phyloP scores from a whole-genome alignment of 2,329 filamentous ascomycete genomes.

The Intubia oerlemansii region DNA sequence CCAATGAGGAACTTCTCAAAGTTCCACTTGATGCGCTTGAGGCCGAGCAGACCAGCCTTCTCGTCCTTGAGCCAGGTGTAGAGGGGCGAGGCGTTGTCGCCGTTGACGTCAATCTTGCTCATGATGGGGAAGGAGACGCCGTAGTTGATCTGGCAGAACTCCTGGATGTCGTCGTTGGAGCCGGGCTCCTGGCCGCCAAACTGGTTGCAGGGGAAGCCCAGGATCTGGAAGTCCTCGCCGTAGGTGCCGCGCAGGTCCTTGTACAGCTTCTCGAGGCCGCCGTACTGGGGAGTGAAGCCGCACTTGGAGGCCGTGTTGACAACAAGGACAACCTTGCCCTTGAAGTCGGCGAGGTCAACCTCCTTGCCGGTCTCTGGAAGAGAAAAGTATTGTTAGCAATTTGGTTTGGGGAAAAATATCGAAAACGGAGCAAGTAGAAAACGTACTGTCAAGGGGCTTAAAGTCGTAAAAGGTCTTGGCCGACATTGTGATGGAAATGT shows the following conservation, averaged over 20 bases:
- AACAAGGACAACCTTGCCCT: constrained; percentile 83
- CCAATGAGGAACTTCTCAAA: constrained; percentile 96
- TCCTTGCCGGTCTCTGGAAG: constrained; percentile 48
- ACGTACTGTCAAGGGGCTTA: constrained; percentile 53
- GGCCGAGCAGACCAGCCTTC: constrained; percentile 64
- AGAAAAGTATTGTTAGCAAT: constrained; percentile 2
- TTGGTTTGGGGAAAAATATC: constrained; percentile 1
- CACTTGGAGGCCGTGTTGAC: constrained; percentile 99
- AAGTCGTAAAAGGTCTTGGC: constrained; percentile 77
- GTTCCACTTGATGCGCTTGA: constrained; percentile 96
- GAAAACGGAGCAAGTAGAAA: too few relatives aligned
- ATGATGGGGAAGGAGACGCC: constrained; percentile 82
- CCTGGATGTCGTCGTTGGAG: constrained; percentile 57
- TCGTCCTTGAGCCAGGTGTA: constrained; percentile 55
- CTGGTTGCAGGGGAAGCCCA: constrained; percentile 98
- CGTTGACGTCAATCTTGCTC: constrained; percentile 88
- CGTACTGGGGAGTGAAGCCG: constrained; percentile 94
- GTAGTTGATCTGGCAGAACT: constrained; percentile 84
- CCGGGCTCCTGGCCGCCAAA: constrained; percentile 84
- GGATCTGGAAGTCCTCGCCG: constrained; percentile 60
- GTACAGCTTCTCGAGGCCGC: constrained; percentile 77
- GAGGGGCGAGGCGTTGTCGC: constrained; percentile 55
- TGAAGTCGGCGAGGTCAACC: constrained; percentile 47
- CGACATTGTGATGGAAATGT: too few relatives aligned
- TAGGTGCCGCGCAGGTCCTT: constrained; percentile 49